Evolutionary conservation across 1,284 basidiomycete genomes (phyloP), one percentile per base, ranked within the genome.

Genomic region (Fomes fomentarius): DNA sequence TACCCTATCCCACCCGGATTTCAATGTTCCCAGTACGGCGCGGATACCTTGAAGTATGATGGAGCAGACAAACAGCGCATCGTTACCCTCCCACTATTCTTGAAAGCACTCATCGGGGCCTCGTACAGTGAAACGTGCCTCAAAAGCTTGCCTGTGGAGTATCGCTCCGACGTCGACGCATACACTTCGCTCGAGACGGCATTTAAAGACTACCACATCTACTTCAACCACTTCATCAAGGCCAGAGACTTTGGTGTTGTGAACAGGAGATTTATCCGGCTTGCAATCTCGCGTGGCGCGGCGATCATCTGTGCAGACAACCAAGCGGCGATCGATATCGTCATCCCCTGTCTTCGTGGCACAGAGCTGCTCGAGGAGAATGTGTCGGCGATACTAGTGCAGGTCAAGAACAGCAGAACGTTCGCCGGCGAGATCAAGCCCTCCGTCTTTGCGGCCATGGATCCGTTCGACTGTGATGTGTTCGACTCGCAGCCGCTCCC

Each of bases 211-310:
- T 58, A 56, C 24, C 34, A 50, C n/a, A 60, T 70, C 4, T 63
- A 65, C 28, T 70, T 72, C 62, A 72, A 62, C 43, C 70, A 73
- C 51, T 72, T 67, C 39, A 55, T 72, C 56, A 67, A 69, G 46
- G 51, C 63, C 15, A 44, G 61, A 24, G 51, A 70, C 28, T 34
- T 22, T 24, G 40, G 46, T 14, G 43, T 64, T 34, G 45, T 70
- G 34, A 63, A 63, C 51, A 47, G 39, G 35, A 39, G 50, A 25
- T 63, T 48, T 48, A 62, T 71, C 19, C 60, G 34, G 56, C 30
- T 28, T 17, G 56, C 60, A 19, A 60, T 71, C 43, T 50, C 49
- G 26, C 63, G 67, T 25, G 66, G 71, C 15, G 69, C 68, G 38
- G 70, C 63, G 10, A 54, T 66, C 41, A 26, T 69, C 22, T 71